Percentiles rank a stretch among this genome's conserved stretches.
Evolutionary conservation across 441 rosid genomes (phyloP).

Genomic region (Breynia disticha): DNA sequence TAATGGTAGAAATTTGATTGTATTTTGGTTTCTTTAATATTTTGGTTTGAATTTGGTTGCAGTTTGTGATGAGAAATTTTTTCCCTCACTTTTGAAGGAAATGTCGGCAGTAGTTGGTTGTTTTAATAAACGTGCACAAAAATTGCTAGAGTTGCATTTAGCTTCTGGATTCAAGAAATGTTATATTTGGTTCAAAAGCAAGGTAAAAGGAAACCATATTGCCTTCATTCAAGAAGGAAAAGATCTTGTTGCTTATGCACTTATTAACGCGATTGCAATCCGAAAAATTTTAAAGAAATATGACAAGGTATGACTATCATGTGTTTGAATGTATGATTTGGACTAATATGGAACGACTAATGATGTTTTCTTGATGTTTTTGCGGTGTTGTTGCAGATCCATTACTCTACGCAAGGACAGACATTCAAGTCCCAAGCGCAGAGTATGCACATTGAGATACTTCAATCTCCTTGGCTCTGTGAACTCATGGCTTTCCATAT

Average conservation of each 20-base stretch:
- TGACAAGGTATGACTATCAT: constrained; percentile 51
- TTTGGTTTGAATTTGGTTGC: constrained; percentile 8
- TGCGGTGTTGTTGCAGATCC: constrained; percentile 36
- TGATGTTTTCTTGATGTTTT: neutral
- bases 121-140: constrained; percentile 69
- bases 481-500: constrained; percentile 89
- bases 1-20: no score
- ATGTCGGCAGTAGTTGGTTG: constrained; percentile 78
- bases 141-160: constrained; percentile 72
- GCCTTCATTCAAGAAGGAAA: constrained; percentile 66
- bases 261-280: constrained; percentile 72
- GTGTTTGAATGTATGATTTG: neutral
- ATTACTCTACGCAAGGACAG: constrained; percentile 85
- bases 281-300: constrained; percentile 90
- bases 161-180: constrained; percentile 68
- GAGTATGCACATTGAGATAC: constrained; percentile 77
- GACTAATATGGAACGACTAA: neutral
- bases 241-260: constrained; percentile 71
- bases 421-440: constrained; percentile 77
- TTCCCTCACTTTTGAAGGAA: constrained; percentile 73
- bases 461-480: constrained; percentile 89
- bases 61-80: constrained; percentile 88
- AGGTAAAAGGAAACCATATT: constrained; percentile 32
- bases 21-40: no score
- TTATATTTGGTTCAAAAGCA: constrained; percentile 59